Evolutionary conservation across 345 rosid species (phyloP).

Genomic region (Boechera stricta): DNA sequence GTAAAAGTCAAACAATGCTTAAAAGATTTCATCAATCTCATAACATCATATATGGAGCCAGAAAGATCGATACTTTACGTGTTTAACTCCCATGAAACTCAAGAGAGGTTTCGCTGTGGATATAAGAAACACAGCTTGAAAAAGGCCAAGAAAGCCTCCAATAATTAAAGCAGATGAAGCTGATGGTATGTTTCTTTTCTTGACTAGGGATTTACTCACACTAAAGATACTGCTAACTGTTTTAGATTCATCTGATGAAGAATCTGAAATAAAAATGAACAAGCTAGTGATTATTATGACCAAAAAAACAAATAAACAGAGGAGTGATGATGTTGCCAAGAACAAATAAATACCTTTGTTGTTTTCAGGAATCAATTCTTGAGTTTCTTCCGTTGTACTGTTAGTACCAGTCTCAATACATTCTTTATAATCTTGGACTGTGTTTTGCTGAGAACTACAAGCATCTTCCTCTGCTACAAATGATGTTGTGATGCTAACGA

Average conservation of each 20-base stretch:
- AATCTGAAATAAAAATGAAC: constrained; percentile 46
- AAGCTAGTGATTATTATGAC: constrained; percentile 1
- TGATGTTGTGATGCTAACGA: constrained; percentile 93
- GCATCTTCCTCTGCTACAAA: constrained; percentile 99
- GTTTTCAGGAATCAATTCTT: constrained; percentile 60
- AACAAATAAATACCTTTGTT: constrained; percentile 37
- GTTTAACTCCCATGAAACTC: constrained; percentile 84
- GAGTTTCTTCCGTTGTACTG: constrained; percentile 48
- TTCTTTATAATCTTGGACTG: constrained; percentile 43
- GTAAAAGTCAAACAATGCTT: constrained; percentile 11
- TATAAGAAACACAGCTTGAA: constrained; percentile 80
- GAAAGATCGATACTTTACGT: constrained; percentile 53
- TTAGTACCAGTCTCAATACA: constrained; percentile 53
- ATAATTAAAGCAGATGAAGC: constrained; percentile 91
- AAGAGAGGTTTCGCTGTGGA: constrained; percentile 73
- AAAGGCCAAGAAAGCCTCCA: constrained; percentile 83
- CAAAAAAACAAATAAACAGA: constrained; percentile 14
- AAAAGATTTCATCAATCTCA: background rate
- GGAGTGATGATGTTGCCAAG: background rate
- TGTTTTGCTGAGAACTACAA: constrained; percentile 33
- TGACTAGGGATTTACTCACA: constrained; percentile 42
- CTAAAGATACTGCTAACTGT: constrained; percentile 46
- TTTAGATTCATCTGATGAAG: constrained; percentile 41
- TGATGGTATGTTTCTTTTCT: constrained; percentile 78
- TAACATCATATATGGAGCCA: background rate